Conservation (phyloP, 768 basidiomycete species). For the Austroboletus festivus region DNA sequence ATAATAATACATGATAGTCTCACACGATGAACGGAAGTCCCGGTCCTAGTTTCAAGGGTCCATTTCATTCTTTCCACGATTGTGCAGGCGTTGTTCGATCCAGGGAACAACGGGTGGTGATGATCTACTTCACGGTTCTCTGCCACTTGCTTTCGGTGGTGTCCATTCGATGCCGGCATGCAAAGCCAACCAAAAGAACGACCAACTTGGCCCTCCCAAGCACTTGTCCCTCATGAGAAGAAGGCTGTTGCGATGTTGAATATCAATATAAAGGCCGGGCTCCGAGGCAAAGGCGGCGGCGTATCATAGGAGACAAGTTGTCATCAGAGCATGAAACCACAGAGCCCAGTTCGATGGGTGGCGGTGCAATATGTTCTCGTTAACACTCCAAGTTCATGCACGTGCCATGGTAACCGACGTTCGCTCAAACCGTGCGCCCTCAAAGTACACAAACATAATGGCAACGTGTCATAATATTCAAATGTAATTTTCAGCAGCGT, state of each 20-base stretch:
- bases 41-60: background rate
- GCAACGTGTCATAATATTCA: constrained; percentile 9
- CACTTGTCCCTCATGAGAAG: no score
- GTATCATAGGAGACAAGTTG: constrained; percentile 7
- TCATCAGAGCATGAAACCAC: background rate
- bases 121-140: no score
- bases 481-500: constrained; percentile 4
- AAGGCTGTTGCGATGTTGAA: background rate
- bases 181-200: no score
- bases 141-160: no score
- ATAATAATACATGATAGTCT: no score
- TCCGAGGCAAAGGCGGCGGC: background rate
- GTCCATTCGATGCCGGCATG: no score
- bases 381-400: constrained; percentile 12
- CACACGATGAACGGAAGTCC: no score
- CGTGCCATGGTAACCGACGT: constrained; percentile 11
- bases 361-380: constrained; percentile 12
- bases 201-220: no score
- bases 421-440: background rate
- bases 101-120: no score
- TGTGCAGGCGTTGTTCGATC: no score
- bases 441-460: constrained; percentile 1
- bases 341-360: background rate
- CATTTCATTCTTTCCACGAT: no score
- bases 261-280: background rate